Evolutionary conservation across 169 alveolate genomes (phyloP), one percentile per base, ranked within the genome.

Genomic region (Eimeria maxima): DNA sequence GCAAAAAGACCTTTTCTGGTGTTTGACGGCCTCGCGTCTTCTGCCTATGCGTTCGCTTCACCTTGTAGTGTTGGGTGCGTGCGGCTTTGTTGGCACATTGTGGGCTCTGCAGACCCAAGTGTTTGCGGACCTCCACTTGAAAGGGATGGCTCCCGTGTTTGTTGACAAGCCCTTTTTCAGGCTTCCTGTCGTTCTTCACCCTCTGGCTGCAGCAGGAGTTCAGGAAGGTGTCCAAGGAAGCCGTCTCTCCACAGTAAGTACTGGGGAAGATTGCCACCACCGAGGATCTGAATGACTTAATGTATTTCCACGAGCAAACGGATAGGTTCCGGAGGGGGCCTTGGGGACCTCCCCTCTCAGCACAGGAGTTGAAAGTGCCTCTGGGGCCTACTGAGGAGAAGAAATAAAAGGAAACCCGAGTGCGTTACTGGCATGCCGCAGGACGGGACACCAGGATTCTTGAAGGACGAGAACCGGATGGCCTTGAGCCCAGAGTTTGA

Each of bases 81-180:
- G 13, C 29, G 44, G 20, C 47, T 11, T 69, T 33, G 50, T 69
- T 69, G 45, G 3, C 45, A 6, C 80, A 18, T 3, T 33, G 45
- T 10, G 80, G 24, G 14, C 45, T 38, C 42, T 53, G 80, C 78
- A 86, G 93, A 86, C 93, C 14, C 93, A 86, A 27, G 93, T 86
- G 8, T 33, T 86, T 60, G 96, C 96, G 38, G 96, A 93, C 69
- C 71, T 81, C 24, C 86, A 63, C 27, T 78, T 93, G 14, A 73
- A 91, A 18, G 96, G 96, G 47, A 93, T 93, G 96, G 84, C 90
- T 10, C 93, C 76, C 38, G 88, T 93, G 50, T 80, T 63, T 29
- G 87, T 81, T 10, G 24, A n/a, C 76, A 60, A 53, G 29, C 96
- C 96, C 78, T 50, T n/a, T 16, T 93, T 81, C 73, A 74, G 80